Percentiles rank a stretch among this genome's conserved stretches.
These are phyloP conservation scores for Parasarocladium wereldwijsianum DNA, from an alignment of 2,329 filamentous ascomycete genomes.

Conservation along the genomic window DNA sequence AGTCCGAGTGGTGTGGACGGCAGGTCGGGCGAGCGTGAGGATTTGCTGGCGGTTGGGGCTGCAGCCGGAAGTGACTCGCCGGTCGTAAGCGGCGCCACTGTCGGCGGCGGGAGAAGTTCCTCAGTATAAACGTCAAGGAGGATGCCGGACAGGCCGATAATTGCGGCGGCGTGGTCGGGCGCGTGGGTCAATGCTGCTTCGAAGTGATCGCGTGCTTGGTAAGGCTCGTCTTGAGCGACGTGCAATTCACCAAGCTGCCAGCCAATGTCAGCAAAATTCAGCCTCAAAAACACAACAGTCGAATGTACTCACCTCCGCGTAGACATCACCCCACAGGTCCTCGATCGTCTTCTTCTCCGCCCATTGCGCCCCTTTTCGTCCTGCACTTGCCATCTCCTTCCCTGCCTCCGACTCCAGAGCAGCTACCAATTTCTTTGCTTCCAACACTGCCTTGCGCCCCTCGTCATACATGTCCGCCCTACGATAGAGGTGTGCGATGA, in stretches of 20 bases:
- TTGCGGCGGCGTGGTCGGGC: slow-evolving; percentile 66
- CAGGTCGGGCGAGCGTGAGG: slow-evolving; percentile 21
- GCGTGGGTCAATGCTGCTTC: slow-evolving; percentile 70
- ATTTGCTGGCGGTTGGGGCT: slow-evolving; percentile 21
- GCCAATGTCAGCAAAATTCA: slow-evolving; percentile 11
- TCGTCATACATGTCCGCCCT: slow-evolving; percentile 70
- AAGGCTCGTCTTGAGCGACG: slow-evolving; percentile 43
- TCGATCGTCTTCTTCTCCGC: slow-evolving; percentile 69
- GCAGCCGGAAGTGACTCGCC: slow-evolving; percentile 6
- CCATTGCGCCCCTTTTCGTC: slow-evolving; percentile 55
- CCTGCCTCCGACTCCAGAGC: slow-evolving; percentile 53
- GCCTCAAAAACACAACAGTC: neutral
- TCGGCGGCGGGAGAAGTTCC: slow-evolving; percentile 43
- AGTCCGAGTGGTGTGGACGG: slow-evolving; percentile 10
- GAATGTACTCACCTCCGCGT: slow-evolving; percentile 51
- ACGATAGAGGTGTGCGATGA: slow-evolving; percentile 78
- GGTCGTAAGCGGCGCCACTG: slow-evolving; percentile 29
- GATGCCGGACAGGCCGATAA: slow-evolving; percentile 69
- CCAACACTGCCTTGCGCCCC: slow-evolving; percentile 61
- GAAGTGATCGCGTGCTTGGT: slow-evolving; percentile 61
- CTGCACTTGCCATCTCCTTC: slow-evolving; percentile 44
- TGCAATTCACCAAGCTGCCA: slow-evolving; percentile 52
- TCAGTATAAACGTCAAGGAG: slow-evolving; percentile 74
- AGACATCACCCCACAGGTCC: slow-evolving; percentile 73
- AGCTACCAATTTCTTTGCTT: slow-evolving; percentile 65